phyloP scores from a whole-genome alignment of 192 early-diverging fungal genomes.

The Thamnidium elegans region DNA sequence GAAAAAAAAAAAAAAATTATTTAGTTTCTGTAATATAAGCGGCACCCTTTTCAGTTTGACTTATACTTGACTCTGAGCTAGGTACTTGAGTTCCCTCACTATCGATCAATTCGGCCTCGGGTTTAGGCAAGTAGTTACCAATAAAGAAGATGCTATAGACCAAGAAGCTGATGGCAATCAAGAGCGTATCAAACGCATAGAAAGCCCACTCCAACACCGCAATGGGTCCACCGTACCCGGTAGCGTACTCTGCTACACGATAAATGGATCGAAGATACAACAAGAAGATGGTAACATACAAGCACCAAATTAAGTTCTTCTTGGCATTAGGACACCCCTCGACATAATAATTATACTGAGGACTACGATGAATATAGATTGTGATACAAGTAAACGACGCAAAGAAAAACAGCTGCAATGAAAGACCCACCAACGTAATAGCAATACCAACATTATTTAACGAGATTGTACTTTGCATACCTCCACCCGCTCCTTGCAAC shows the following conservation, averaged over 20 bases:
- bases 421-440: slow-evolving; percentile 5
- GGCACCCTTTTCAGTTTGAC: too few species aligned
- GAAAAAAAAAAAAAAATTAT: too few species aligned
- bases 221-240: not conserved
- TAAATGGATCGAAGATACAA: slow-evolving; percentile 8
- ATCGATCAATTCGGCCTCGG: not conserved
- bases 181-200: slow-evolving; percentile 5
- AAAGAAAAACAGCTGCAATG: slow-evolving; percentile 6
- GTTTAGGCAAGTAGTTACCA: not conserved
- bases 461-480: not conserved
- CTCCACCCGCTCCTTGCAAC: slow-evolving; percentile 26
- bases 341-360: not conserved
- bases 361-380: slow-evolving; percentile 5
- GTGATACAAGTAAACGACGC: slow-evolving; percentile 4
- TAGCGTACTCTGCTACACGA: slow-evolving; percentile 13
- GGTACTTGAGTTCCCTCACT: too few species aligned
- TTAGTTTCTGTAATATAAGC: too few species aligned
- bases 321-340: not conserved
- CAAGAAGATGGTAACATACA: slow-evolving; percentile 3
- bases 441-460: slow-evolving; percentile 4
- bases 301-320: not conserved
- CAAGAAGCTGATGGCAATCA: not conserved
- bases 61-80: too few species aligned
- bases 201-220: slow-evolving; percentile 4
- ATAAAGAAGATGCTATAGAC: not conserved